A percentile compares a stretch with the other conserved stretches of the same genome.
Conservation (phyloP, 768 basidiomycete genomes). For the Leucocoprinus leucothites region DNA sequence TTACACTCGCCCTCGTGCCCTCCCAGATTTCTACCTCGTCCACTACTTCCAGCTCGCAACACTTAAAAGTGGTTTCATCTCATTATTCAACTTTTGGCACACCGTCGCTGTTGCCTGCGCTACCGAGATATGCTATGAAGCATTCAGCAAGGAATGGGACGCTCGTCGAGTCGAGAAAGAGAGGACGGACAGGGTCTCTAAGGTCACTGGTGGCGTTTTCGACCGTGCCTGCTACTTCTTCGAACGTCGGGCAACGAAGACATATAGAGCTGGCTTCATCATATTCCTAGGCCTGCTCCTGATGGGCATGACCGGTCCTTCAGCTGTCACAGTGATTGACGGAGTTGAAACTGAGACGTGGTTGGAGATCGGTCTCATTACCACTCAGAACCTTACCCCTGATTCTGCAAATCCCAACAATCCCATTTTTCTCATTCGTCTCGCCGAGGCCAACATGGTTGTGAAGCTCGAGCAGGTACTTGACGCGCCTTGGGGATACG, state of each 20-base stretch:
- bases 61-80: neutral
- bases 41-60: neutral
- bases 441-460: neutral
- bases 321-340: neutral
- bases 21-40: neutral
- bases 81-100: conserved; percentile 1
- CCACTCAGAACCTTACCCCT: neutral
- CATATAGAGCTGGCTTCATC: neutral
- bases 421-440: neutral
- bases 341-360: neutral
- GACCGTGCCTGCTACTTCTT: too few relatives aligned
- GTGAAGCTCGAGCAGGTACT: neutral
- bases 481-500: neutral
- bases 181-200: conserved; percentile 1
- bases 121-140: conserved; percentile 1
- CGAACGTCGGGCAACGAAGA: neutral
- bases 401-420: neutral
- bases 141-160: conserved; percentile 7
- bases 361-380: conserved; percentile 1
- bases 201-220: neutral
- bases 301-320: neutral
- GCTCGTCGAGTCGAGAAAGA: neutral
- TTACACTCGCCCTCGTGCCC: neutral
- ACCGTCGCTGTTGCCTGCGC: neutral
- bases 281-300: neutral